These are phyloP conservation scores for Sporothrix curviconia DNA, from an alignment of 2,329 filamentous ascomycete species.

Conservation along the genomic window DNA sequence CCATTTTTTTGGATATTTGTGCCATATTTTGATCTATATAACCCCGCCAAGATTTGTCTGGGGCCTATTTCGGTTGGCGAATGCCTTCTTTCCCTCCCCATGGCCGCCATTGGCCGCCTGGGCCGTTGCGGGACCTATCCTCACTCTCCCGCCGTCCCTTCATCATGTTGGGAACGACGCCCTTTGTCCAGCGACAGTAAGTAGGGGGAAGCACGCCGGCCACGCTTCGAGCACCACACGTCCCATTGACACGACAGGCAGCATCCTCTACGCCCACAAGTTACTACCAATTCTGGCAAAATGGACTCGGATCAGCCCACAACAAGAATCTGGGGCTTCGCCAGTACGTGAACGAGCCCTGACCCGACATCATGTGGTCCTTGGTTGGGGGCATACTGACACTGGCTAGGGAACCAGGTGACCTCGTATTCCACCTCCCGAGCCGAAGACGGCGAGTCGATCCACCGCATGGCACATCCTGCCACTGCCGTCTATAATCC, in stretches of 20 bases:
- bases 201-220: constrained; percentile 27
- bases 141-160: constrained; percentile 2
- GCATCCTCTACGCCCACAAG: constrained; percentile 77
- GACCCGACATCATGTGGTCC: neutral
- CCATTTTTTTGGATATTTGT: constrained; percentile 6
- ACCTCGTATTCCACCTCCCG: constrained; percentile 72
- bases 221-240: too few relatives aligned
- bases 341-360: constrained; percentile 48
- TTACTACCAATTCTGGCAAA: constrained; percentile 65
- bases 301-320: constrained; percentile 65
- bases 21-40: neutral
- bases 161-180: constrained; percentile 49
- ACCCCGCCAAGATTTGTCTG: neutral
- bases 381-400: constrained; percentile 4
- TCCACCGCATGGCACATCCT: constrained; percentile 92
- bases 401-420: constrained; percentile 66
- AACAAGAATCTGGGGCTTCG: constrained; percentile 83
- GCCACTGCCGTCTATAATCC: constrained; percentile 68
- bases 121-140: constrained; percentile 37
- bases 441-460: constrained; percentile 68
- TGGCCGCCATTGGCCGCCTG: too few relatives aligned
- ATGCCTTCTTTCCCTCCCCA: constrained; percentile 18
- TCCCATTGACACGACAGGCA: constrained; percentile 29
- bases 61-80: neutral
- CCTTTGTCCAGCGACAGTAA: constrained; percentile 75